Evolutionary conservation across 257 asterid genomes (phyloP).

Genomic region (Craterostigma plantagineum): DNA sequence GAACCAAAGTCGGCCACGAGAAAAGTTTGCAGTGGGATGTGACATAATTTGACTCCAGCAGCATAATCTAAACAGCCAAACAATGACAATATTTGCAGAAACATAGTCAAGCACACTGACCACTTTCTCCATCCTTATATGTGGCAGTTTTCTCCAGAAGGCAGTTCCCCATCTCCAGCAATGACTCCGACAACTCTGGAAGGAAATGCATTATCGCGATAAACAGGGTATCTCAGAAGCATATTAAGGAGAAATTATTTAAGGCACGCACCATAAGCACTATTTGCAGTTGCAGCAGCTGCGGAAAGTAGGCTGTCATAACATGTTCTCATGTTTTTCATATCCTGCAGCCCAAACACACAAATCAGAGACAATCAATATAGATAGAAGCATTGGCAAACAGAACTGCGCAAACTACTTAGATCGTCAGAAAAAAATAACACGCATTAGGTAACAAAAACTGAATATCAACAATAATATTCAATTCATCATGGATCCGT

Average conservation of each 20-base stretch:
- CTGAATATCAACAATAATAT: no score
- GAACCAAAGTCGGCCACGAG: no score
- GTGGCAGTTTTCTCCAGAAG: conserved; percentile 64
- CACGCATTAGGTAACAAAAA: not conserved
- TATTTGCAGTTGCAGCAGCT: conserved; percentile 86
- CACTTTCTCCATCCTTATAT: conserved; percentile 51
- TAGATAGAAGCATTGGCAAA: not conserved
- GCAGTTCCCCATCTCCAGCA: conserved; percentile 86
- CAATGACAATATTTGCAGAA: conserved; percentile 4
- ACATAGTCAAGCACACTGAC: conserved; percentile 22
- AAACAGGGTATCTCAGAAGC: not conserved
- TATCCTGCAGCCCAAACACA: conserved; percentile 35
- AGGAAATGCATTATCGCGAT: conserved; percentile 8
- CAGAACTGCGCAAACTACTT: no score
- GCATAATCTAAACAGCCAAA: not conserved
- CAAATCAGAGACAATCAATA: no score
- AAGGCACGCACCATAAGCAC: conserved; percentile 59
- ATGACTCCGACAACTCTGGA: conserved; percentile 89
- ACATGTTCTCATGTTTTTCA: conserved; percentile 85
- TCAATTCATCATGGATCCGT: no score
- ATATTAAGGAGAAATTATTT: conserved; percentile 5
- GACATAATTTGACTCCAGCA: not conserved
- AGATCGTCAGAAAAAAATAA: not conserved
- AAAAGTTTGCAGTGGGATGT: not conserved
- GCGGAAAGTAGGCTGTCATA: conserved; percentile 87